phyloP scores from a whole-genome alignment of 2,329 filamentous ascomycete genomes.

The Dactylellina drechsleri region DNA sequence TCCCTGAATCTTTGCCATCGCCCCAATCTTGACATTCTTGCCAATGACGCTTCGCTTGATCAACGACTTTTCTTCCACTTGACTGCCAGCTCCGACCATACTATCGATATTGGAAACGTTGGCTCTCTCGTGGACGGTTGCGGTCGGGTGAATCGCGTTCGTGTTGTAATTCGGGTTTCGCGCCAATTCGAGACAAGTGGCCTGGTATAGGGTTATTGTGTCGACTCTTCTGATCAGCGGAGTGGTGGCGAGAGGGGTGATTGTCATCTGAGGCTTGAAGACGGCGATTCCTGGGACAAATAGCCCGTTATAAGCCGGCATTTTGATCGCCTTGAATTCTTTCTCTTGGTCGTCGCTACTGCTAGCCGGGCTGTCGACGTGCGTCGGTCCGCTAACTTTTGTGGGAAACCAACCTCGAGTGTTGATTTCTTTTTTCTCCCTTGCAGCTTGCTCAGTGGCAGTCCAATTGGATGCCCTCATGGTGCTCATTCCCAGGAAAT shows the following conservation, averaged over 20 bases:
- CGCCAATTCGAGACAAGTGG: constrained; percentile 84
- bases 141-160: constrained; percentile 28
- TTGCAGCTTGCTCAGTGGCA: constrained; percentile 3
- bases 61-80: constrained; percentile 85
- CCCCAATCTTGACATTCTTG: constrained; percentile 83
- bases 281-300: constrained; percentile 39
- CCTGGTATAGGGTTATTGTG: constrained; percentile 81
- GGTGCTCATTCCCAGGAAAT: constrained; percentile 55
- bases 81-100: constrained; percentile 87
- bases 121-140: constrained; percentile 78
- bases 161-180: constrained; percentile 64
- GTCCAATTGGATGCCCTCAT: constrained; percentile 35
- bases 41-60: constrained; percentile 93
- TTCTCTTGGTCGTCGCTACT: constrained; percentile 28
- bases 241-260: constrained; percentile 61
- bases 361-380: constrained; percentile 16
- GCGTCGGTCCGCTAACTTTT: constrained; percentile 19
- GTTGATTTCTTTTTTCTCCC: constrained; percentile 45
- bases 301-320: constrained; percentile 38
- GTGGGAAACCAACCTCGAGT: constrained; percentile 52
- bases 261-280: constrained; percentile 50
- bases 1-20: constrained; percentile 84
- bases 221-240: constrained; percentile 88
- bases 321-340: constrained; percentile 42
- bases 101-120: constrained; percentile 85